phyloP scores from a whole-genome alignment of 148 eudicot species.

The Vaccinium darrowii region DNA sequence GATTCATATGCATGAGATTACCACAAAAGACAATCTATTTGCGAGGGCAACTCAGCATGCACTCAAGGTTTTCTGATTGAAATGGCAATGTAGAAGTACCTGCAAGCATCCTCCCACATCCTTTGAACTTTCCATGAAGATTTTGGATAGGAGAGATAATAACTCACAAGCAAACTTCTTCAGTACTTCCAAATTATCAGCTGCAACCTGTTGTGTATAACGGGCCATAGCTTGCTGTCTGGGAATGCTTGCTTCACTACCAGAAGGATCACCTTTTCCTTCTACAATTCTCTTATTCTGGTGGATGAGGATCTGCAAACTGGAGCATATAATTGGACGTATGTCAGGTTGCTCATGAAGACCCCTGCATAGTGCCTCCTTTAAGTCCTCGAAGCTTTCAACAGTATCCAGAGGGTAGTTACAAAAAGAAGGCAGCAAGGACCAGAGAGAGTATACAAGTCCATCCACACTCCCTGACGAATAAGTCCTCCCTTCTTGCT shows the following conservation, averaged over 20 bases:
- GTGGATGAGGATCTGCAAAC: constrained; percentile 79
- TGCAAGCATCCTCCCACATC: constrained; percentile 80
- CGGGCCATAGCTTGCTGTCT: constrained; percentile 55
- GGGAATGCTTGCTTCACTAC: constrained; percentile 38
- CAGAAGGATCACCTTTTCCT: constrained; percentile 36
- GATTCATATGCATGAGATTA: no score
- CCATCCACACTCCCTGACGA: constrained; percentile 74
- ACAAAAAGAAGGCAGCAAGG: constrained; percentile 91
- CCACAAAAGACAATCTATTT: not conserved
- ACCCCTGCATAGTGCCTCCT: constrained; percentile 47
- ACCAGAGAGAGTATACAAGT: constrained; percentile 78
- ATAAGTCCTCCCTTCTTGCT: constrained; percentile 60
- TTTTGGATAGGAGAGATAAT: constrained; percentile 51
- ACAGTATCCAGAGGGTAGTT: constrained; percentile 77
- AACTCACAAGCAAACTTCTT: constrained; percentile 62
- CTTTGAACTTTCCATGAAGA: constrained; percentile 55
- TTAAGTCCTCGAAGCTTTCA: constrained; percentile 63
- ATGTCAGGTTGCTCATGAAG: constrained; percentile 66
- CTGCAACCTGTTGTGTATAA: constrained; percentile 65
- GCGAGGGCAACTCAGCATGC: not conserved
- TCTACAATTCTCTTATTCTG: constrained; percentile 71
- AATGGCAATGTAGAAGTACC: constrained; percentile 32
- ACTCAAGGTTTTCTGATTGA: no score
- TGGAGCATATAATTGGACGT: constrained; percentile 76
- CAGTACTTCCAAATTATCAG: constrained; percentile 55